Conservation (phyloP, 2,329 filamentous ascomycete species). For the Trichoderma citrinoviride region DNA sequence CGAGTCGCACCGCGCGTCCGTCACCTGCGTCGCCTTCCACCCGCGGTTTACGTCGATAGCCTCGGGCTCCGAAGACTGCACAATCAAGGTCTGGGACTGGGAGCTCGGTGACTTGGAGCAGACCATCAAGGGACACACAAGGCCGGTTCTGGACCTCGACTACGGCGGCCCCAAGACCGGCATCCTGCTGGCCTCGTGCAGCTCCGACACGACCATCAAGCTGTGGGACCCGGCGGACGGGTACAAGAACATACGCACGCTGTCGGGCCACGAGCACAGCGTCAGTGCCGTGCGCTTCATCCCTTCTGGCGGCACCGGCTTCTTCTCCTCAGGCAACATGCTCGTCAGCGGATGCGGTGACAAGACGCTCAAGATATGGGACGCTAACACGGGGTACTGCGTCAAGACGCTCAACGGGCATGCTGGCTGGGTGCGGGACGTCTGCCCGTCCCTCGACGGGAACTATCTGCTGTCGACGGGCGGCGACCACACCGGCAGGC, state of each 20-base stretch:
- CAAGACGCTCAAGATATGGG: conserved; percentile 83
- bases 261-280: conserved; percentile 89
- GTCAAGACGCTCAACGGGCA: conserved; percentile 87
- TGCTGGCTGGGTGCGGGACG: conserved; percentile 86
- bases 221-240: conserved; percentile 90
- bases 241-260: conserved; percentile 91
- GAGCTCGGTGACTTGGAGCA: conserved; percentile 85
- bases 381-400: conserved; percentile 88
- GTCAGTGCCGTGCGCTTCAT: conserved; percentile 88
- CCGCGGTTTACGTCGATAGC: conserved; percentile 87
- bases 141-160: conserved; percentile 82
- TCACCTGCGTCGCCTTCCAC: conserved; percentile 92
- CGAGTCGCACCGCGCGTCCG: conserved; percentile 74
- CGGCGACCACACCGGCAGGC: conserved; percentile 74
- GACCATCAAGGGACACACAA: conserved; percentile 89
- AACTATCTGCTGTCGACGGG: conserved; percentile 79
- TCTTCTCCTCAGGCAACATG: conserved; percentile 74
- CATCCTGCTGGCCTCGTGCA: conserved; percentile 60
- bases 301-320: conserved; percentile 74
- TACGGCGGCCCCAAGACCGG: conserved; percentile 73
- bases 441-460: conserved; percentile 78
- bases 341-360: conserved; percentile 85
- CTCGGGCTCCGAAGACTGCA: conserved; percentile 89
- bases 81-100: conserved; percentile 98
- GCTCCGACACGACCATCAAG: conserved; percentile 88